Base-by-base conservation (phyloP, 768 basidiomycete genomes). In the Agrocybe praecox region DNA sequence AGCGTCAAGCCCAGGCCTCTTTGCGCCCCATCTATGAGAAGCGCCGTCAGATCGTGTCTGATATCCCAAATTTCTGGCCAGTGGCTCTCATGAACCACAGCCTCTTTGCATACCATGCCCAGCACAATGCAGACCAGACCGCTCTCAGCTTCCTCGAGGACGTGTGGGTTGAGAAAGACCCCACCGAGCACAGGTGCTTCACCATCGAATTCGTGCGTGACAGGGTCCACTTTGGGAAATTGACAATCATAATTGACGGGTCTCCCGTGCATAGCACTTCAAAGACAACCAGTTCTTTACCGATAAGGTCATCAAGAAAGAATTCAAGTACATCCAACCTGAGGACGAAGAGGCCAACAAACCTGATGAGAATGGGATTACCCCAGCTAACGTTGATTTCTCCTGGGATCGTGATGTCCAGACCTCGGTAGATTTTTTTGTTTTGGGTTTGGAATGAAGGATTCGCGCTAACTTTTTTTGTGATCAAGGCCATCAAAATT, bases 101-200 rank as follows among this genome's bases (percentile, higher is more conserved):
- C 47, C 63, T 85, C 62, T 74, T 93, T 67, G 78, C 83, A 34
- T 76, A 87, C 62, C 84, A 88, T 69, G 80, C 80, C 29, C 87
- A 89, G 67, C 90, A 92, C 69, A 80, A 77, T 52, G 80, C 86
- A 18, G 95, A 97, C 73, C 85, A 88, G 69, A 79, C 86, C 59
- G 94, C 94, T 12, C 72, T 97, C 73, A 87, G 82, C 70, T 92
- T 89, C 70, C 77, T 96, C 56, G 88, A 92, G 67, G 92, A 96
- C 65, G 62, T 97, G 19, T 95, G 94, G 90, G 76, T 96, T 34
- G 80, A 75, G 56, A 85, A 91, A 53, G 87, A 96, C 67, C 65
- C 80, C 42, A 71, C 73, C 43, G 94, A 97, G 70, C 86, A 87
- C 55, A 77, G 95, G 64, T 88, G 87, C 67, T 96, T 88, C 76